Percentiles rank a stretch among this genome's conserved stretches.
These are phyloP conservation scores for Pilatotrama ljubarskyi DNA, from an alignment of 768 basidiomycete genomes.

Conservation along the genomic window DNA sequence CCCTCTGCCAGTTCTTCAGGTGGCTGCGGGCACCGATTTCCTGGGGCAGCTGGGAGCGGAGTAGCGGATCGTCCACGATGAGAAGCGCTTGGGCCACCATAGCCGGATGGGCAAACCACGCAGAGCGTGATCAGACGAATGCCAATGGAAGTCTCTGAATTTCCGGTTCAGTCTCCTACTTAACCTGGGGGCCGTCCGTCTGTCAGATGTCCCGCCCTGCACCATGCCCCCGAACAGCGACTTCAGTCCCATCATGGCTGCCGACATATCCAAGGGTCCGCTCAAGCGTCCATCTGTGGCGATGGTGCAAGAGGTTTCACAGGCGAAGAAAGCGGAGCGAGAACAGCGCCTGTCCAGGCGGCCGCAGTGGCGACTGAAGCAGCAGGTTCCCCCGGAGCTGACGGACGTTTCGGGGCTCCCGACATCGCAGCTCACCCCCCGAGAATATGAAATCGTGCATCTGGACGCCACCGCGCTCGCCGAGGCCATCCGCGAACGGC, in stretches of 20 bases:
- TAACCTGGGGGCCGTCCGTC: slow-evolving; percentile 1
- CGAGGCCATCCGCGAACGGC: slow-evolving; percentile 26
- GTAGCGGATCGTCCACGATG: background rate
- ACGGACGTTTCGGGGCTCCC: slow-evolving; percentile 33
- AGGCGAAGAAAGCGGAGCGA: slow-evolving; percentile 30
- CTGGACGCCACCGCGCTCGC: slow-evolving; percentile 38
- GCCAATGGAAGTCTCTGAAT: slow-evolving; percentile 1
- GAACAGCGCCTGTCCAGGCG: slow-evolving; percentile 26
- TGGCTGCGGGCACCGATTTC: background rate
- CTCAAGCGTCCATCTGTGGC: background rate
- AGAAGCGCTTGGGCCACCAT: slow-evolving; percentile 3
- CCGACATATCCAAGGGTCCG: slow-evolving; percentile 5
- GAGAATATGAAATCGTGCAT: slow-evolving; percentile 35
- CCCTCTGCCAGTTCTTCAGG: background rate
- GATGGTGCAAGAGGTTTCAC: slow-evolving; percentile 21
- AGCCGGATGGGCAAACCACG: slow-evolving; percentile 1
- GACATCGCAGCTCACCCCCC: slow-evolving; percentile 30
- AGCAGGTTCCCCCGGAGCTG: slow-evolving; percentile 17
- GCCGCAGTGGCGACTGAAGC: slow-evolving; percentile 31
- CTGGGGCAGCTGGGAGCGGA: background rate
- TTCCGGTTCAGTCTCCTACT: slow-evolving; percentile 17
- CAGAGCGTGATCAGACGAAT: slow-evolving; percentile 14
- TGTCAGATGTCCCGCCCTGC: background rate
- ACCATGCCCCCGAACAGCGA: slow-evolving; percentile 21
- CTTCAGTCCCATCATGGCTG: slow-evolving; percentile 13